A percentile compares a stretch with the other conserved stretches of the same genome.
These are phyloP conservation scores for Sinapis alba DNA, from an alignment of 441 rosid genomes.

Conservation along the genomic window DNA sequence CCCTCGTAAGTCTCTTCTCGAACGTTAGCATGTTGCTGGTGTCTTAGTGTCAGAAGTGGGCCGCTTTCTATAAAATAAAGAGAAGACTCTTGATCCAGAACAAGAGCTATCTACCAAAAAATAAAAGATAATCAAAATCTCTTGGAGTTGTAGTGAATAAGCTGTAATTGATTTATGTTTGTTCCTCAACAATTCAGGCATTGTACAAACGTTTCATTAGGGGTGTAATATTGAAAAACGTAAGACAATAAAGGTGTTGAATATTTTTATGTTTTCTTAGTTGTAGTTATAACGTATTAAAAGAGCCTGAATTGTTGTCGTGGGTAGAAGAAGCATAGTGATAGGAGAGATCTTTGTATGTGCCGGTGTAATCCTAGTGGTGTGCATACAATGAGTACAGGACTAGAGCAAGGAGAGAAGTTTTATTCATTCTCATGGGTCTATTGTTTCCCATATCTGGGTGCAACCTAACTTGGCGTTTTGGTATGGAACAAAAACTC, in stretches of 20 bases:
- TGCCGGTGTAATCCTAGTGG: background rate
- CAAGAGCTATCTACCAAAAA: background rate
- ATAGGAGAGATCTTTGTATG: background rate
- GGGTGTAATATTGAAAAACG: background rate
- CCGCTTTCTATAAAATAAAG: background rate
- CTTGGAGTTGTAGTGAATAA: constrained; percentile 7
- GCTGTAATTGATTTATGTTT: constrained; percentile 6
- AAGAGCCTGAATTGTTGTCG: background rate
- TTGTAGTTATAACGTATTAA: background rate
- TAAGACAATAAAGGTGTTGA: background rate
- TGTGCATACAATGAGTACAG: background rate
- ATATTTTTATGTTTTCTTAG: background rate
- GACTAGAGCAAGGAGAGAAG: background rate
- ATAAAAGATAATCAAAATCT: background rate
- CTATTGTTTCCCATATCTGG: background rate
- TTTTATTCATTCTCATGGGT: background rate
- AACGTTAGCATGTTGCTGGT: background rate
- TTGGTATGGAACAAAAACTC: background rate
- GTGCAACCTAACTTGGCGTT: background rate
- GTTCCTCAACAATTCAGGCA: constrained; percentile 16
- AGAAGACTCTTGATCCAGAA: constrained; percentile 8
- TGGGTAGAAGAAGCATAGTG: background rate
- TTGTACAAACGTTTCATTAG: constrained; percentile 16
- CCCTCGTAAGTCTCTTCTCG: constrained; percentile 12
- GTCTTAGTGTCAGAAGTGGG: background rate